Conservation (phyloP, 768 basidiomycete species). For the Tulasnella sp. region DNA sequence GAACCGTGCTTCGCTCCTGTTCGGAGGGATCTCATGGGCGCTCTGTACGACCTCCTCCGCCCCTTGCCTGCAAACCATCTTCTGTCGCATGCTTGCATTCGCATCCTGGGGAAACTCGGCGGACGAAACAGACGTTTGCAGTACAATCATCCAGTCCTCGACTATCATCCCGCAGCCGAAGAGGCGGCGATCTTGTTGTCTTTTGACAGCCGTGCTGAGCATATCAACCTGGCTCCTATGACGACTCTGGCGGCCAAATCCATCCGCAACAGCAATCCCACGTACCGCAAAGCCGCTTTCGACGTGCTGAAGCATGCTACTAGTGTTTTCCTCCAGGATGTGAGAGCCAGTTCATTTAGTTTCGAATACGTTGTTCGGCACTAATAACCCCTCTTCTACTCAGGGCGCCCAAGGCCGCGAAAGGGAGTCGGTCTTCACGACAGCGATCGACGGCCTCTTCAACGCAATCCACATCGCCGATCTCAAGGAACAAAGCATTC, state of each 20-base stretch:
- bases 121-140: slow-evolving; percentile 87
- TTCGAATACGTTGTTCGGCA: slow-evolving; percentile 21
- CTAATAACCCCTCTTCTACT: not conserved
- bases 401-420: slow-evolving; percentile 72
- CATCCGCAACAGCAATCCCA: slow-evolving; percentile 46
- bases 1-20: slow-evolving; percentile 94
- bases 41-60: slow-evolving; percentile 83
- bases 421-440: slow-evolving; percentile 66
- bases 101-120: slow-evolving; percentile 94
- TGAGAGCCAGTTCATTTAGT: slow-evolving; percentile 35
- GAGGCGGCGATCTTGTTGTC: slow-evolving; percentile 67
- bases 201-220: slow-evolving; percentile 61
- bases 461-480: slow-evolving; percentile 70
- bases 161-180: slow-evolving; percentile 65
- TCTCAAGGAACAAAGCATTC: slow-evolving; percentile 61
- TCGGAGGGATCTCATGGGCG: slow-evolving; percentile 89
- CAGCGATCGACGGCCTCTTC: slow-evolving; percentile 69
- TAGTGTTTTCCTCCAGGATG: slow-evolving; percentile 71
- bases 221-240: slow-evolving; percentile 63
- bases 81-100: slow-evolving; percentile 89
- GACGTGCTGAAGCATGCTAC: slow-evolving; percentile 60
- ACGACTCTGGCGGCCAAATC: slow-evolving; percentile 61
- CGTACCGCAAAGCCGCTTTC: slow-evolving; percentile 41
- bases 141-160: slow-evolving; percentile 70
- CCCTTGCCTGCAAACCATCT: slow-evolving; percentile 85